Conservation (phyloP, 768 basidiomycete genomes). For the Tylopilus vinaceipallidus region DNA sequence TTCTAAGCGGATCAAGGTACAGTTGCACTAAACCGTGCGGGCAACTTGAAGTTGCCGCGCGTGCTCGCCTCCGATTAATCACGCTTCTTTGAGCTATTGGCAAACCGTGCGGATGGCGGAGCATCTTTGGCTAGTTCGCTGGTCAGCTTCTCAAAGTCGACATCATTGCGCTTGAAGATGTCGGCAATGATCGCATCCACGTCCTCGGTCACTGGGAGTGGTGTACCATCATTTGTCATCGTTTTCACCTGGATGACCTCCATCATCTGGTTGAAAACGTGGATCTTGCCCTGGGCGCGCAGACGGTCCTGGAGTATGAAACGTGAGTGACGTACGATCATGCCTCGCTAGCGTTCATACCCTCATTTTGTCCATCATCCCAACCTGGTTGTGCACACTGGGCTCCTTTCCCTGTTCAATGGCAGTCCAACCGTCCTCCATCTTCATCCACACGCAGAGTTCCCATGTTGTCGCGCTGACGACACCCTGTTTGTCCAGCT, state of each 20-base stretch:
- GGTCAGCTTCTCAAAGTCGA: conserved; percentile 32
- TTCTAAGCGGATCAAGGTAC: background rate
- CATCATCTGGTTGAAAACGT: conserved; percentile 34
- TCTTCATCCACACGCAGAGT: conserved; percentile 34
- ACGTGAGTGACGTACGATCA: background rate
- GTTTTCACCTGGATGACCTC: conserved; percentile 34
- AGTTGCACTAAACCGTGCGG: background rate
- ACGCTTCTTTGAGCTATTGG: conserved; percentile 26
- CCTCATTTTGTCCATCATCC: conserved; percentile 32
- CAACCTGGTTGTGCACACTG: conserved; percentile 18
- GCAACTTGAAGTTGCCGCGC: no score
- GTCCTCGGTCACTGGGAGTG: conserved; percentile 28
- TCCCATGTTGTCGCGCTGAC: conserved; percentile 28
- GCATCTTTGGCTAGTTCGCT: conserved; percentile 20
- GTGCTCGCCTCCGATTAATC: conserved; percentile 19
- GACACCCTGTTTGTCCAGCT: conserved; percentile 19
- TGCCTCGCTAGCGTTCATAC: conserved; percentile 8
- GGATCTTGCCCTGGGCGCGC: conserved; percentile 28
- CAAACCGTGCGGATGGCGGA: conserved; percentile 23
- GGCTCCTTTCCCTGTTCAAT: conserved; percentile 28
- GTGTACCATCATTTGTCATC: conserved; percentile 21
- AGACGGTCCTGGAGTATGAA: conserved; percentile 22
- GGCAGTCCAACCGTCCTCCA: conserved; percentile 26
- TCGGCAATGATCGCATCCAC: conserved; percentile 32
- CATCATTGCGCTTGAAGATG: conserved; percentile 30